Evolutionary conservation across 164 flowering plant species (phyloP).

Genomic region (Magnolia sinica): DNA sequence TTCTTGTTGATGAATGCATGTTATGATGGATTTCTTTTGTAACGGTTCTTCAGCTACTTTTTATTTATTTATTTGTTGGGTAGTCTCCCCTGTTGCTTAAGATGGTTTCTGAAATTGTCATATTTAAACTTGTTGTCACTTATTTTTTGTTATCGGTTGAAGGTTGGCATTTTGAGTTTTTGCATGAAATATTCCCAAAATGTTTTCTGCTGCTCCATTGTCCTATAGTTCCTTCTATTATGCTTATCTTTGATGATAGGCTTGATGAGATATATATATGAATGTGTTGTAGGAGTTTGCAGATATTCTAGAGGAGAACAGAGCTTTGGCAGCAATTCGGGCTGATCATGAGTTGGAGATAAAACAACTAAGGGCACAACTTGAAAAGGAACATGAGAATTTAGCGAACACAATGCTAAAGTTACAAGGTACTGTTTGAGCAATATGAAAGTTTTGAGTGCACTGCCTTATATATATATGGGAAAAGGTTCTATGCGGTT

Average conservation of each 20-base stretch:
- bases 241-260: conserved; percentile 16
- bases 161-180: background rate
- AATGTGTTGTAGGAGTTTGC: conserved; percentile 73
- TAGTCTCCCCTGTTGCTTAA: no score
- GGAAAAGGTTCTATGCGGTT: no score
- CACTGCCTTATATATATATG: no score
- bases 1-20: background rate
- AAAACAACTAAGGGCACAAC: conserved; percentile 47
- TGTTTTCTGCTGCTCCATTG: background rate
- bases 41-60: background rate
- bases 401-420: conserved; percentile 31
- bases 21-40: background rate
- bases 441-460: conserved; percentile 1
- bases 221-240: background rate
- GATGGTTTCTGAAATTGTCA: background rate
- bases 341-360: conserved; percentile 53
- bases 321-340: conserved; percentile 44
- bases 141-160: background rate
- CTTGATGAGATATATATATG: conserved; percentile 35
- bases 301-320: conserved; percentile 62
- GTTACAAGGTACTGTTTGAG: conserved; percentile 49
- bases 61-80: background rate
- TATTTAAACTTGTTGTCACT: background rate
- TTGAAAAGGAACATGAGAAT: conserved; percentile 55
- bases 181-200: background rate